Evolutionary conservation across 306 rosid genomes (phyloP).

Genomic region (Pueraria montana): DNA sequence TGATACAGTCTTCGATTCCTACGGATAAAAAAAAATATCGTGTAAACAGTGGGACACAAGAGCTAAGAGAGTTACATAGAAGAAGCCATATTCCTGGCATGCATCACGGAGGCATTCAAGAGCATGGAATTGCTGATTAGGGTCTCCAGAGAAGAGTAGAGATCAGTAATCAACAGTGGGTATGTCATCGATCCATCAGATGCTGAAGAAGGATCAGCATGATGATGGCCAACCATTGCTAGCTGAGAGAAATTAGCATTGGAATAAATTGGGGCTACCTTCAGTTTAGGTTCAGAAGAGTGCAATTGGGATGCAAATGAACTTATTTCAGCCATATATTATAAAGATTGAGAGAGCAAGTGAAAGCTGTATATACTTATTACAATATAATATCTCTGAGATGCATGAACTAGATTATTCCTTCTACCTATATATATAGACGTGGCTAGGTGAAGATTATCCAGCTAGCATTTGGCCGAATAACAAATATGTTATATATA

Average conservation of each 20-base stretch:
- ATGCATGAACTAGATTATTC: background rate
- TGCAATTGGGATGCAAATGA: constrained; percentile 9
- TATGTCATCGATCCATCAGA: constrained; percentile 53
- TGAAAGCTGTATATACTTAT: background rate
- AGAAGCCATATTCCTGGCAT: constrained; percentile 55
- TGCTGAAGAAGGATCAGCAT: constrained; percentile 31
- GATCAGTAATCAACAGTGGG: constrained; percentile 60
- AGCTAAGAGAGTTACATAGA: constrained; percentile 39
- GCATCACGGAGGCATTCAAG: constrained; percentile 44
- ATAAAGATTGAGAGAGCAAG: background rate
- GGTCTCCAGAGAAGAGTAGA: constrained; percentile 42
- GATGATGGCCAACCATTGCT: background rate
- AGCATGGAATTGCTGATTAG: constrained; percentile 31
- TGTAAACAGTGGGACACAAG: background rate
- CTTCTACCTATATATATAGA: constrained; percentile 3
- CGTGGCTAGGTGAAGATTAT: background rate
- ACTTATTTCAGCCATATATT: background rate
- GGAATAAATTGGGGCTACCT: background rate
- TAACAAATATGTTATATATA: background rate
- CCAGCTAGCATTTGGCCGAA: background rate
- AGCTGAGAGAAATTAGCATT: background rate
- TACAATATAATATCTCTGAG: background rate
- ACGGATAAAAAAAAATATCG: too few species aligned
- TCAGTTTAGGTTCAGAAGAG: background rate
- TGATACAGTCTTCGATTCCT: too few species aligned